Evolutionary conservation across 352 stramenopile genomes (phyloP).

Genomic region (Phytopythium cucurbitacearum): DNA sequence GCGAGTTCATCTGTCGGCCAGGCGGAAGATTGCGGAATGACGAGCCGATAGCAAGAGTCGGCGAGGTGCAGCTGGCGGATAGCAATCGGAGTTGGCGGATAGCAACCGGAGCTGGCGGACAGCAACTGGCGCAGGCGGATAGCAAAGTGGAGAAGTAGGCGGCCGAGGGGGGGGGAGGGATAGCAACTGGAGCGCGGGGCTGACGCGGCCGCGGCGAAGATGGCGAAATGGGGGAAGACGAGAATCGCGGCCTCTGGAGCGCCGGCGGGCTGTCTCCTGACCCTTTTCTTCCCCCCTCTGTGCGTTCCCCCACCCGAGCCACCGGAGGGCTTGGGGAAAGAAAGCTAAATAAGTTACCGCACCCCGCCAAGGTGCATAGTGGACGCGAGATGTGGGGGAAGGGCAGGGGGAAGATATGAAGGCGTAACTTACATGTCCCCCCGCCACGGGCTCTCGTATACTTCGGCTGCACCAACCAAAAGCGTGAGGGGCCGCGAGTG

Average conservation of each 20-base stretch:
- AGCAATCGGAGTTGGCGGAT: too few species aligned
- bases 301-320: neutral
- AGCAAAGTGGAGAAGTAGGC: neutral
- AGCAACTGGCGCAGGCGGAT: neutral
- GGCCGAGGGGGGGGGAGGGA: neutral
- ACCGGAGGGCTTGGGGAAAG: neutral
- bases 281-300: neutral
- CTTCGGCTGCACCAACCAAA: too few species aligned
- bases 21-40: too few species aligned
- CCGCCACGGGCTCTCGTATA: too few species aligned
- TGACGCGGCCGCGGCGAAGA: neutral
- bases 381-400: too few species aligned
- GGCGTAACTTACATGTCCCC: too few species aligned
- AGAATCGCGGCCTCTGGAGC: neutral
- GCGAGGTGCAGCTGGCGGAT: too few species aligned
- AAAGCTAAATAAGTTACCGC: neutral
- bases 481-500: too few species aligned
- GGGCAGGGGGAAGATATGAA: too few species aligned
- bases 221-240: slow-evolving; percentile 1
- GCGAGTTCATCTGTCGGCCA: slow-evolving; percentile 40
- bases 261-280: slow-evolving; percentile 1
- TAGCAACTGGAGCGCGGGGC: neutral
- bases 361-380: too few species aligned
- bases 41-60: too few species aligned
- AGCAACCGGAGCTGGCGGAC: too few species aligned